phyloP scores from a whole-genome alignment of 768 basidiomycete species.

The Mycena amicta region DNA sequence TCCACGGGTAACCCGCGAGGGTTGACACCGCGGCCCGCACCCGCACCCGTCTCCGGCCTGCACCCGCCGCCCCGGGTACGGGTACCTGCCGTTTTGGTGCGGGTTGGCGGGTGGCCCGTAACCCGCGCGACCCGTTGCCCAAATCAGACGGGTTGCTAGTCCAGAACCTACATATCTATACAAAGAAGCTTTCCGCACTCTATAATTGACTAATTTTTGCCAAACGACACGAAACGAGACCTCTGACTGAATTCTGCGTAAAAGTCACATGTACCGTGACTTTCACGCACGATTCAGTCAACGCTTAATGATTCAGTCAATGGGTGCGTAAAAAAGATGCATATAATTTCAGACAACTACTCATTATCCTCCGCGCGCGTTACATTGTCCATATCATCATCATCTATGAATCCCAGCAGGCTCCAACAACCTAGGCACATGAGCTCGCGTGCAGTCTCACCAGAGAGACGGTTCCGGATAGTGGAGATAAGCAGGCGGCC shows the following conservation, averaged over 20 bases:
- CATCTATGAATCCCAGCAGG: conserved; percentile 5
- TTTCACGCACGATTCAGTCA: background rate
- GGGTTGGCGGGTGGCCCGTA: background rate
- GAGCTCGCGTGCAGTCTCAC: conserved; percentile 22
- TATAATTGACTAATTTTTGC: no score
- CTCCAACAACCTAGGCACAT: conserved; percentile 28
- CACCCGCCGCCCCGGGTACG: background rate
- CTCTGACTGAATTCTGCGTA: no score
- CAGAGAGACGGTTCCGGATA: conserved; percentile 24
- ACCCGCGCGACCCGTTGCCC: background rate
- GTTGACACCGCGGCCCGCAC: background rate
- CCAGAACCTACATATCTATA: no score
- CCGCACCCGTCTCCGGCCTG: background rate
- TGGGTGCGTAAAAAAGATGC: background rate
- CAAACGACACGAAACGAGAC: no score
- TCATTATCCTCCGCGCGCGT: background rate
- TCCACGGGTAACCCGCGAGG: background rate
- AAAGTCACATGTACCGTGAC: no score
- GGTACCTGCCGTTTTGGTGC: background rate
- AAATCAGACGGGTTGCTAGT: background rate
- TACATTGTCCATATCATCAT: conserved; percentile 1
- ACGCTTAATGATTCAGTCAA: background rate
- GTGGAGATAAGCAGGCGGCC: conserved; percentile 27
- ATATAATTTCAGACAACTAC: background rate
- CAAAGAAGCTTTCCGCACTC: no score